phyloP scores from a whole-genome alignment of 2,329 filamentous ascomycete species.

The Fusarium mangiferae region DNA sequence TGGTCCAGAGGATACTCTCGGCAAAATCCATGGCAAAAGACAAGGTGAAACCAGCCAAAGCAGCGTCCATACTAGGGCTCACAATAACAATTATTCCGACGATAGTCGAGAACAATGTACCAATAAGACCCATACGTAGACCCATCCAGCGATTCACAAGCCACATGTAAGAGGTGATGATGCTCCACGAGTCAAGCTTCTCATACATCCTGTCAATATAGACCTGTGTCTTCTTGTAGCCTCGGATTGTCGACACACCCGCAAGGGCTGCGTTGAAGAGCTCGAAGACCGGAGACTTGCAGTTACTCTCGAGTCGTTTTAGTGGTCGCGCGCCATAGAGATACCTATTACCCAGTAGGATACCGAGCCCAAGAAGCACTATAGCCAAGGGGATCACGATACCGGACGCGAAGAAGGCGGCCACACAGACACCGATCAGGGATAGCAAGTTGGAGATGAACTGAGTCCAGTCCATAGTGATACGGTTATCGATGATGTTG shows the following conservation, averaged over 20 bases:
- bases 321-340: slow-evolving; percentile 77
- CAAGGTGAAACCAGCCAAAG: slow-evolving; percentile 79
- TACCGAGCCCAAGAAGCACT: slow-evolving; percentile 66
- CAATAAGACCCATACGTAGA: slow-evolving; percentile 76
- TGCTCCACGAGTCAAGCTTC: slow-evolving; percentile 74
- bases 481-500: slow-evolving; percentile 74
- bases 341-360: slow-evolving; percentile 70
- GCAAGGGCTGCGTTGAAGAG: slow-evolving; percentile 78
- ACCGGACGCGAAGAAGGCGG: slow-evolving; percentile 74
- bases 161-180: slow-evolving; percentile 74
- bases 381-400: slow-evolving; percentile 71
- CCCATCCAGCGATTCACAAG: slow-evolving; percentile 82
- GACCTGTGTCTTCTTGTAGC: slow-evolving; percentile 73
- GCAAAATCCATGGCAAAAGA: slow-evolving; percentile 79
- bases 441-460: slow-evolving; percentile 69
- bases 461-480: slow-evolving; percentile 72
- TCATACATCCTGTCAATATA: slow-evolving; percentile 77
- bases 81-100: slow-evolving; percentile 73
- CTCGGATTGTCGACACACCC: slow-evolving; percentile 79
- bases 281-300: slow-evolving; percentile 83
- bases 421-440: slow-evolving; percentile 72
- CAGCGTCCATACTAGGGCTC: slow-evolving; percentile 70
- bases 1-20: slow-evolving; percentile 69
- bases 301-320: slow-evolving; percentile 80
- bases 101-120: slow-evolving; percentile 73